Base-by-base conservation (phyloP, 768 basidiomycete genomes). In the Mycena pura region DNA sequence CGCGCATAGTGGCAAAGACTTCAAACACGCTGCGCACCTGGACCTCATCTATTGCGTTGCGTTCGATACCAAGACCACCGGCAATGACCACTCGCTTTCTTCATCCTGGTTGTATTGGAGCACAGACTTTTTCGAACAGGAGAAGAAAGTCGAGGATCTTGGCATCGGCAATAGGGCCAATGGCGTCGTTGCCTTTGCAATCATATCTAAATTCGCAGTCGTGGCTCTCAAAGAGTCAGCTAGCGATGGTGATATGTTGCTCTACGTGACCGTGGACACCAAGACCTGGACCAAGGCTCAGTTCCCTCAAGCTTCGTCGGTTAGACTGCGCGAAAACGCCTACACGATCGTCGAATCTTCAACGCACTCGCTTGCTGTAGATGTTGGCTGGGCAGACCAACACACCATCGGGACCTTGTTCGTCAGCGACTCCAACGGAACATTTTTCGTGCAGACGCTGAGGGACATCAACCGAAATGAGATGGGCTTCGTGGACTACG, bases 321-420 rank as follows among this genome's bases (percentile, higher is more conserved):
- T 90, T 2, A 81, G 82, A 25, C 82, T 96, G 15, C 84, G 87
- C 7, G 93, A 95, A 76, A 95, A 96, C 70, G 91, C 92, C 6
- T 97, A 99, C 73, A 98, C 96, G 13, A 88, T 98, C 67, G 90
- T 99, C 58, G 94, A 98, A 74, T 90, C 89, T 4, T 95, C 94
- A 6, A 87, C 89, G 0, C 93, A 97, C 70, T 97, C 95, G 3
- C 83, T 99, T n/a, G 93, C 90, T 3, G 91, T 99, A 41, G 96
- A 99, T 71, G 96, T 98, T 45, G 85, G 96, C 52, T 92, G 8
- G 85, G 87, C 52, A 84, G 89, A 62, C 73, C 76, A 58, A 71
- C 76, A 48, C 31, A n/a, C 14, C 4, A 85, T 96, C 40, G 96
- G 96, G 3, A 97, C 96, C 3, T 78, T 99, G 15, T 98, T 97